Evolutionary conservation across 1,284 basidiomycete species (phyloP).

Genomic region (Porogramme epimiltina): DNA sequence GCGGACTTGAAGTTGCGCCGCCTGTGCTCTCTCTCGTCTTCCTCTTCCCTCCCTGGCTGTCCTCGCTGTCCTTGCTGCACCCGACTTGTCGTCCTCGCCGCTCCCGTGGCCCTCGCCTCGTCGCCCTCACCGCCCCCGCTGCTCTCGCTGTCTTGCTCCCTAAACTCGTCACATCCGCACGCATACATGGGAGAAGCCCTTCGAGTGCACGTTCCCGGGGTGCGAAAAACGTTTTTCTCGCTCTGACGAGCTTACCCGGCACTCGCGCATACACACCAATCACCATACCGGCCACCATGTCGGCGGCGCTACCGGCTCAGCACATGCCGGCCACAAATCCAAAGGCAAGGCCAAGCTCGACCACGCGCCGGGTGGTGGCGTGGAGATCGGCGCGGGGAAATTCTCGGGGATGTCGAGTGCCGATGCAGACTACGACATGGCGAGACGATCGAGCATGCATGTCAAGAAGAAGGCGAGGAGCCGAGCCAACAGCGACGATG

Average conservation of each 20-base stretch:
- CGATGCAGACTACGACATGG: constrained; percentile 19
- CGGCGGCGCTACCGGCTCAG: constrained; percentile 26
- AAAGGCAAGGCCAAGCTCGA: constrained; percentile 36
- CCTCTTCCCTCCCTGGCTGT: too few species aligned
- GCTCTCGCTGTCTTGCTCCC: too few species aligned
- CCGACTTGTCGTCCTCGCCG: too few species aligned
- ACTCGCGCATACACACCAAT: constrained; percentile 89
- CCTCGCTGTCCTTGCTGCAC: too few species aligned
- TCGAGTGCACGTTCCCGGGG: constrained; percentile 89
- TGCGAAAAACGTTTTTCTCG: constrained; percentile 99
- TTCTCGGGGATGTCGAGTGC: constrained; percentile 12
- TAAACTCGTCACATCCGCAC: constrained; percentile 97
- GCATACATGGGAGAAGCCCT: constrained; percentile 98
- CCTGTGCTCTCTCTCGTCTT: too few species aligned
- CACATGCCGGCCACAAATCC: constrained; percentile 25
- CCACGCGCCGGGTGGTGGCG: constrained; percentile 38
- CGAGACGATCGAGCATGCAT: constrained; percentile 22
- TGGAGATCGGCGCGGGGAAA: constrained; percentile 21
- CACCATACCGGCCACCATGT: constrained; percentile 25
- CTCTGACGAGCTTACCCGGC: constrained; percentile 95
- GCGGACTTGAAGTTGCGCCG: too few species aligned
- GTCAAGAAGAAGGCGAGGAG: constrained; percentile 75
- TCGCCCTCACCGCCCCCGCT: too few species aligned
- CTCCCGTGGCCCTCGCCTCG: too few species aligned
- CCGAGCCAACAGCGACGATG: constrained; percentile 77